Evolutionary conservation across 306 rosid species (phyloP), one percentile per base, ranked within the genome.

Genomic region (apple (Malus domestica)): DNA sequence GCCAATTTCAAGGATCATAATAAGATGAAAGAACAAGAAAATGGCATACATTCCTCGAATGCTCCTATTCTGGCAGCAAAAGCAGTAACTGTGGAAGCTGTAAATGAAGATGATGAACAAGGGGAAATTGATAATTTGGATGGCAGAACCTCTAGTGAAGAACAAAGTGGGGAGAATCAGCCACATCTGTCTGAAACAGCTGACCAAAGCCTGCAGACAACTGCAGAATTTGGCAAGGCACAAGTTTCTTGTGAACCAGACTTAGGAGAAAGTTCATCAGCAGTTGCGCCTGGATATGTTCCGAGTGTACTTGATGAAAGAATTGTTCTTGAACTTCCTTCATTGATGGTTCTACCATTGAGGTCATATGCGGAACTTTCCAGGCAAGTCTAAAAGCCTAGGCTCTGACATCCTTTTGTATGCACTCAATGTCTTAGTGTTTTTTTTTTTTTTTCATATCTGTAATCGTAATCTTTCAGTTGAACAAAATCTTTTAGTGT

Each of bases 321-420:
- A 84, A 95, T 95, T 79, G 82, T 92, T 84, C 87, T 90, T 29
- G 99, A 95, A 89, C 86, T 95, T 77, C 88, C 97, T 52, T 86
- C 98, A 74, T 88, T 93, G 32, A 90, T 95, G 97, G 99, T 95
- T 76, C 91, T 89, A 69, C 96, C 99, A 76, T 93, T 92, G 70
- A 89, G 83, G 90, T 95, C 74, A 73, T 92, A 68, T 86, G 83
- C 25, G 99, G 99, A 86, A 92, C 91, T 65, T 95, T 95, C 84
- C 99, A 95, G 88, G 99, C 88, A 87, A 84, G 96, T 88, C 45
- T 76, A 68, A 55, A 38, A 54, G 64, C 70, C 58, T 76, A 52
- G 73, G 57, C 68, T 81, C 38, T 67, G 75, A 71, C 62, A 61
- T 70, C 29, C 44, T 79, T 69, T 45, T 62, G 67, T 72, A 71